These are phyloP conservation scores for Buddleja alternifolia DNA, from an alignment of 257 asterid genomes.

Conservation along the genomic window DNA sequence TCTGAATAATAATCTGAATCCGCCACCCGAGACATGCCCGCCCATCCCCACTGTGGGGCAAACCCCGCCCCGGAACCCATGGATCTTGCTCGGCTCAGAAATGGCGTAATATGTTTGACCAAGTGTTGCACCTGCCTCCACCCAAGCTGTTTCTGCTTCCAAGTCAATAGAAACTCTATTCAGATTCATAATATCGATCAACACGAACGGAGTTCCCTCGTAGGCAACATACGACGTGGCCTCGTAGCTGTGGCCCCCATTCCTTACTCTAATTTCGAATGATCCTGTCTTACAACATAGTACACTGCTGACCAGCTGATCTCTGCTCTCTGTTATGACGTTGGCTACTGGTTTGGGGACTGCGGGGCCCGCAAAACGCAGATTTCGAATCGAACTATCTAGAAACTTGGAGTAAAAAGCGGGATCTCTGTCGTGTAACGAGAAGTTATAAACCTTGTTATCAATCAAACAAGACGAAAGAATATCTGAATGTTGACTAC, in stretches of 20 bases:
- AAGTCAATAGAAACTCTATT: slow-evolving; percentile 46
- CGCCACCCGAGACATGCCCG: slow-evolving; percentile 15
- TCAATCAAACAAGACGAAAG: slow-evolving; percentile 51
- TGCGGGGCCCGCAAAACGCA: slow-evolving; percentile 42
- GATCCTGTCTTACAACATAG: slow-evolving; percentile 45
- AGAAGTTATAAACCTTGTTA: slow-evolving; percentile 49
- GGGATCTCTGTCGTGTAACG: slow-evolving; percentile 37
- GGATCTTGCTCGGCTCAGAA: slow-evolving; percentile 33
- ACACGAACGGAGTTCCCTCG: slow-evolving; percentile 42
- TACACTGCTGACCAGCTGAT: slow-evolving; percentile 47
- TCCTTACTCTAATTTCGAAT: slow-evolving; percentile 60
- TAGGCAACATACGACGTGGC: slow-evolving; percentile 57
- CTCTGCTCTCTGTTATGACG: slow-evolving; percentile 55
- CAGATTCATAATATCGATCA: slow-evolving; percentile 66
- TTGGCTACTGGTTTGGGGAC: slow-evolving; percentile 65
- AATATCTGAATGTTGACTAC: not conserved
- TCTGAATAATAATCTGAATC: slow-evolving; percentile 1
- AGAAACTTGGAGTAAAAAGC: slow-evolving; percentile 46
- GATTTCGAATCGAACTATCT: slow-evolving; percentile 68
- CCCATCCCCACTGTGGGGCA: slow-evolving; percentile 10
- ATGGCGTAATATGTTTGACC: slow-evolving; percentile 35
- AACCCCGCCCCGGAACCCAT: slow-evolving; percentile 10
- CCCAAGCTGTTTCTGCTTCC: slow-evolving; percentile 50
- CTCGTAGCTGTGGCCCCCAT: slow-evolving; percentile 88
- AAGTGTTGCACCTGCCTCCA: slow-evolving; percentile 77